A percentile compares a stretch with the other conserved stretches of the same genome.
phyloP scores from a whole-genome alignment of 2,329 filamentous ascomycete species.

The Nannizziopsis barbatae region DNA sequence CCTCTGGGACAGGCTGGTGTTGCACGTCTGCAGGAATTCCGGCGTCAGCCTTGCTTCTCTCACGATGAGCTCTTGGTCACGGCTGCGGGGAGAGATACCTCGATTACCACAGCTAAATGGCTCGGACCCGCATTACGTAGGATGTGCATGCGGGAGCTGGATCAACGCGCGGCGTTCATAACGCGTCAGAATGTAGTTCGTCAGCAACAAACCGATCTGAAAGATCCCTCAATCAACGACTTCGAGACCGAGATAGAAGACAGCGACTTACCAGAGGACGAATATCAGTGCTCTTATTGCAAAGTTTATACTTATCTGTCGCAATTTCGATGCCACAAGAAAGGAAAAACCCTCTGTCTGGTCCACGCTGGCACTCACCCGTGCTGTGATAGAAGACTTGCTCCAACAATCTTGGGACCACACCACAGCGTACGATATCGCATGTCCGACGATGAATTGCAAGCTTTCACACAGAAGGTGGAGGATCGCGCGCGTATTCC shows the following conservation, averaged over 20 bases:
- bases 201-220: constrained; percentile 31
- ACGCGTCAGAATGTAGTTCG: constrained; percentile 49
- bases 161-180: constrained; percentile 57
- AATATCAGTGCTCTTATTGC: constrained; percentile 84
- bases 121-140: constrained; percentile 74
- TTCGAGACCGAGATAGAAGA: constrained; percentile 57
- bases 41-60: constrained; percentile 89
- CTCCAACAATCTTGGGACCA: constrained; percentile 54
- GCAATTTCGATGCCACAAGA: constrained; percentile 72
- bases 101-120: constrained; percentile 91
- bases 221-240: constrained; percentile 37
- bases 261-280: constrained; percentile 71
- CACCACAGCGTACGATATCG: constrained; percentile 69
- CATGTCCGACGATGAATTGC: constrained; percentile 60
- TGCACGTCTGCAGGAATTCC: constrained; percentile 72
- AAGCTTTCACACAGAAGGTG: constrained; percentile 59
- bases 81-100: constrained; percentile 66
- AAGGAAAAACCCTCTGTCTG: constrained; percentile 72
- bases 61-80: constrained; percentile 92
- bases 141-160: constrained; percentile 61
- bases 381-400: constrained; percentile 61
- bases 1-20: constrained; percentile 80
- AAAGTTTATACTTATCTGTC: constrained; percentile 88
- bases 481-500: constrained; percentile 76
- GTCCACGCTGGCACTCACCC: constrained; percentile 67